These are phyloP conservation scores for Sporothrix protearum DNA, from an alignment of 2,329 filamentous ascomycete species.

Conservation along the genomic window DNA sequence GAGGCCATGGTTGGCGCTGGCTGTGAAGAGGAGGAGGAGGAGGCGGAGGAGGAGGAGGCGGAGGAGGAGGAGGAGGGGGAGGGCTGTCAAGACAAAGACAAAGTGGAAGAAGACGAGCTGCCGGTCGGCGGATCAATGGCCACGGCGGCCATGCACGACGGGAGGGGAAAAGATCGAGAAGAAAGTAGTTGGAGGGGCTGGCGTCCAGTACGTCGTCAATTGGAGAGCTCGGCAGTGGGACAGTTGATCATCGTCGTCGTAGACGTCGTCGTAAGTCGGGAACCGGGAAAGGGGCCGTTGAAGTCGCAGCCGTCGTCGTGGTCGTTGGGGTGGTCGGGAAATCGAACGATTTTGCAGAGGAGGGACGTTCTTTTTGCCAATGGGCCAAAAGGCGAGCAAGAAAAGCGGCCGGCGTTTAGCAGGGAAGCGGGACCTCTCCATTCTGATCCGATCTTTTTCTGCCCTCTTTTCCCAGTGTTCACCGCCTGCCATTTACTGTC, in stretches of 20 bases:
- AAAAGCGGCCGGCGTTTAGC: slow-evolving; percentile 1
- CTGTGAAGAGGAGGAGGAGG: neutral
- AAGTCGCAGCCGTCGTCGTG: neutral
- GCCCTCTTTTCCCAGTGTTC: neutral
- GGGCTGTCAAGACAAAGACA: neutral
- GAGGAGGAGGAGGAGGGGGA: neutral
- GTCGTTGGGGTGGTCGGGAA: neutral
- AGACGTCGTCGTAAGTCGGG: neutral
- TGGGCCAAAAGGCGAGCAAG: neutral
- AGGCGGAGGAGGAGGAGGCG: neutral
- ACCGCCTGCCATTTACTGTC: slow-evolving; percentile 5
- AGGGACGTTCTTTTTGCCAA: neutral
- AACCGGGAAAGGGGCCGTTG: too few relatives aligned
- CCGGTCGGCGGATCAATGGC: slow-evolving; percentile 34
- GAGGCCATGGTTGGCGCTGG: slow-evolving; percentile 22
- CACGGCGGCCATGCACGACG: slow-evolving; percentile 41
- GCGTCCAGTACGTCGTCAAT: neutral
- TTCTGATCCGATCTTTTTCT: slow-evolving; percentile 11
- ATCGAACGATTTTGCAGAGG: slow-evolving; percentile 16
- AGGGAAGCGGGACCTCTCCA: neutral
- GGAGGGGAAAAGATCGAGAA: neutral
- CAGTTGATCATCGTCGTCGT: neutral
- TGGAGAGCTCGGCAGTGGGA: neutral
- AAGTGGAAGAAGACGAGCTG: slow-evolving; percentile 29
- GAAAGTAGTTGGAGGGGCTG: neutral